Percentiles rank a stretch among this genome's conserved stretches.
phyloP scores from a whole-genome alignment of 768 basidiomycete species.

The Lactifluus volemus region DNA sequence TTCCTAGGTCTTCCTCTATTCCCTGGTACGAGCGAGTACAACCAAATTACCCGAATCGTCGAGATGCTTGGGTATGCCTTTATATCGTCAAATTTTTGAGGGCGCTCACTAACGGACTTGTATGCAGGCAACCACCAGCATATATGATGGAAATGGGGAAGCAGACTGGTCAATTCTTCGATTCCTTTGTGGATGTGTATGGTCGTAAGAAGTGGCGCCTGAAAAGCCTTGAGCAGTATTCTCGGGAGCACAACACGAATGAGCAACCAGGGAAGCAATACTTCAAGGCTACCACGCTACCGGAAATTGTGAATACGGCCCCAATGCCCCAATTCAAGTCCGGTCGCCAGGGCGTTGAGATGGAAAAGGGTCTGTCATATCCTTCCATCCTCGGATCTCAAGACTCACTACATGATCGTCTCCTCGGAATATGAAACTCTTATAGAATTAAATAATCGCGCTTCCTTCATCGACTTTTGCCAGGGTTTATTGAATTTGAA shows the following conservation, averaged over 20 bases:
- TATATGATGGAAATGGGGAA: constrained; percentile 97
- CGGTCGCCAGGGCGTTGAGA: constrained; percentile 59
- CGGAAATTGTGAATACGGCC: constrained; percentile 93
- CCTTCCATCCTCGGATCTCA: not conserved
- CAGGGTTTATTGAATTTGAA: constrained; percentile 90
- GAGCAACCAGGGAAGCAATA: constrained; percentile 99
- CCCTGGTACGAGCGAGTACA: constrained; percentile 98
- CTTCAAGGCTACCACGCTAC: constrained; percentile 88
- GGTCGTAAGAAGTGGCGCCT: constrained; percentile 80
- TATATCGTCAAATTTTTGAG: not conserved
- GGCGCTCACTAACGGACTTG: not conserved
- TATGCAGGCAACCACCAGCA: constrained; percentile 68
- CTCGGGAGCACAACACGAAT: constrained; percentile 86
- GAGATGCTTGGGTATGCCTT: constrained; percentile 92
- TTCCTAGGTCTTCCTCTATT: constrained; percentile 95
- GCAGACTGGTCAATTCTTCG: constrained; percentile 91
- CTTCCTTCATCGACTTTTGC: constrained; percentile 96
- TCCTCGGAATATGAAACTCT: not conserved
- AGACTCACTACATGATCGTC: not conserved
- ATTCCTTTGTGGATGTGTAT: constrained; percentile 60
- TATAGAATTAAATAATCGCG: constrained; percentile 84
- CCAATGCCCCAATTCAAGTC: constrained; percentile 83
- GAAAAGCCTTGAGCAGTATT: constrained; percentile 92
- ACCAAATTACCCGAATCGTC: constrained; percentile 92
- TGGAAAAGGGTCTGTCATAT: constrained; percentile 68